Evolutionary conservation across 306 rosid species (phyloP).

Genomic region (Clitoria ternatea): DNA sequence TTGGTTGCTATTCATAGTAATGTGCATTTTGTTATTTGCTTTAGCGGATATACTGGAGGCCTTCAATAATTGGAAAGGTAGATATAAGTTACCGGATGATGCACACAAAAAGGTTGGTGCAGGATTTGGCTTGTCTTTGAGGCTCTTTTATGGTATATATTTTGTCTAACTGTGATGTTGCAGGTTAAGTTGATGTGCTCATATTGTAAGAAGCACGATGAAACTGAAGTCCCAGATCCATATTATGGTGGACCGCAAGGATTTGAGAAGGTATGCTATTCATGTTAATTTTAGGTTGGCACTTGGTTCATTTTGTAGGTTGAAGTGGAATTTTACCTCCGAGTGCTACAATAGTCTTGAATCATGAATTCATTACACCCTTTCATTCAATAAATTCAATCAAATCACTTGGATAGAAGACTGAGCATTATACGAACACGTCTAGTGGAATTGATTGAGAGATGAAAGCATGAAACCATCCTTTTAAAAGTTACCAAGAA

Average conservation of each 20-base stretch:
- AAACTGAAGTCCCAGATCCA: constrained; percentile 93
- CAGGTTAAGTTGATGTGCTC: constrained; percentile 93
- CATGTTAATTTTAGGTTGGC: background rate
- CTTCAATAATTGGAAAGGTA: constrained; percentile 59
- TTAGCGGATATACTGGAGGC: constrained; percentile 75
- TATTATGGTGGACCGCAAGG: constrained; percentile 87
- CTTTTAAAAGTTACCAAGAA: too few relatives aligned
- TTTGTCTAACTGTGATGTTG: constrained; percentile 7
- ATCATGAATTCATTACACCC: background rate
- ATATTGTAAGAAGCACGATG: constrained; percentile 68
- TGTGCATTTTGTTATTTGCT: constrained; percentile 28
- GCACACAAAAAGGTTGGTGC: constrained; percentile 64
- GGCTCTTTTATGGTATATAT: background rate
- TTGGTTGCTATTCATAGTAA: background rate
- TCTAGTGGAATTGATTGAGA: background rate
- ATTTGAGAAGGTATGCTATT: constrained; percentile 74
- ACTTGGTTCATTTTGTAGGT: background rate
- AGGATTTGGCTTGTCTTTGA: background rate
- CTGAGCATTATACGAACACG: background rate
- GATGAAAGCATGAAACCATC: constrained; percentile 3
- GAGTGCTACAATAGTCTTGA: background rate
- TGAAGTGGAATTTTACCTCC: background rate
- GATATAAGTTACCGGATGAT: constrained; percentile 60
- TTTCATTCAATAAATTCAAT: background rate
- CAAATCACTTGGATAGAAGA: background rate